Base-by-base conservation (phyloP, 352 stramenopile species). In the Phytophthora syringae region DNA sequence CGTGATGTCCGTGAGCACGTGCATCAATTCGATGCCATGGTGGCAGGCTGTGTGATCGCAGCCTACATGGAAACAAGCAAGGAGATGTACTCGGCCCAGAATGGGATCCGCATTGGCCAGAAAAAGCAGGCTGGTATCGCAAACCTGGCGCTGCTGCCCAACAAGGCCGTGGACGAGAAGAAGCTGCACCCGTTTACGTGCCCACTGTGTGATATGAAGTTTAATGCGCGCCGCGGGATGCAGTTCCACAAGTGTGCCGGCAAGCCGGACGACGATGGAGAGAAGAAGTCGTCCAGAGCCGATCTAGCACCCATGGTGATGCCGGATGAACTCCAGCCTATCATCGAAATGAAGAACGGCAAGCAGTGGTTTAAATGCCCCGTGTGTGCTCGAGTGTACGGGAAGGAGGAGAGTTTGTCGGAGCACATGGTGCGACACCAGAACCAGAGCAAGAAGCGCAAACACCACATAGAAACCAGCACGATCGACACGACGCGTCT, bases 1-100 rank as follows among this genome's bases (percentile, higher is more conserved):
- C 93, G 96, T 76, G 95, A 98, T 52, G 89, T 98, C 66, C 87
- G 92, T 47, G 96, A 99, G 71, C 88, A 98, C 52, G 89, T 98
- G 16, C 96, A 99, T 53, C 90, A 98, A 69, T 98, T 98, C 57
- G 94, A 98, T 60, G 90, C 84, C 22, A 93, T 98, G 75, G 85
- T 96, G 18, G 88, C 90, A 25, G 90, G 88, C 11, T 97, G 90
- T 55, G 83, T 96, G 12, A 95, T 97, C 44, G 88, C 86, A 20
- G 78, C 88, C 36, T 96, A 92, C 67, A 84, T 94, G 77, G 86
- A 92, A 48, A 94, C 88, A 7, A 79, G 84, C 7, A 94, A 94
- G 48, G 88, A 94, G 51, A 96, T 96, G 88, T 96, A 90, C 57
- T 71, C 77, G 6, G 88, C 88, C 22, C 88, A 96, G 57, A 93